Conservation (phyloP, 2,329 filamentous ascomycete species). For the Pseudovirgaria hyperparasitica region DNA sequence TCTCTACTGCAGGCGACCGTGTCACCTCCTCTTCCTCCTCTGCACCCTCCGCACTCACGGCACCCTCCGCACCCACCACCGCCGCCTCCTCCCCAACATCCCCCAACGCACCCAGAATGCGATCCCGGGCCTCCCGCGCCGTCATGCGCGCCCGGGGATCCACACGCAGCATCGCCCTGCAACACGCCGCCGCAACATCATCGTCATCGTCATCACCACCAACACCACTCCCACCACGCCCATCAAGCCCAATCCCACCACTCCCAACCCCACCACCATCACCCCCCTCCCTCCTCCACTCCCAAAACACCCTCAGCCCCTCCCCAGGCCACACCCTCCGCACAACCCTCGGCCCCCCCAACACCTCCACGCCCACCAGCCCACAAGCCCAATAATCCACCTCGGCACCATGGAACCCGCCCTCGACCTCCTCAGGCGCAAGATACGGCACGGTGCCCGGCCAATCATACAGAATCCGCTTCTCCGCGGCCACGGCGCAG, state of each 20-base stretch:
- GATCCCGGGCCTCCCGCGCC: background rate
- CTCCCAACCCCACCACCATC: background rate
- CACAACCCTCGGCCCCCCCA: too few relatives aligned
- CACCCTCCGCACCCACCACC: too few relatives aligned
- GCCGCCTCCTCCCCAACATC: too few relatives aligned
- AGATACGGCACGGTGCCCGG: background rate
- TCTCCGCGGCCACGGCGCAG: background rate
- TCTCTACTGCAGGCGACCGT: too few relatives aligned
- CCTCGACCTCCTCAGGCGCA: slow-evolving; percentile 1
- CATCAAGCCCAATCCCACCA: background rate
- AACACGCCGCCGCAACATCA: background rate
- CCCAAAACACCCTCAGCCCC: too few relatives aligned
- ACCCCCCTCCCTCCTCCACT: too few relatives aligned
- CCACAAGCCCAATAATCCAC: slow-evolving; percentile 1
- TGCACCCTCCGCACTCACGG: too few relatives aligned
- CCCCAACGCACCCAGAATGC: too few relatives aligned
- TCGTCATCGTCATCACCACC: background rate
- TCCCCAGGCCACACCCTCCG: too few relatives aligned
- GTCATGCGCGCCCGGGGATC: background rate
- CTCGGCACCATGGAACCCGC: background rate
- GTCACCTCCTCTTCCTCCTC: too few relatives aligned
- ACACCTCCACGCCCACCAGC: background rate
- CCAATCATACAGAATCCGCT: background rate
- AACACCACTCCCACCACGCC: background rate
- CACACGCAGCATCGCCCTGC: background rate